Evolutionary conservation across 192 early-diverging fungal genomes (phyloP).

Genomic region (Pilaira anomala): DNA sequence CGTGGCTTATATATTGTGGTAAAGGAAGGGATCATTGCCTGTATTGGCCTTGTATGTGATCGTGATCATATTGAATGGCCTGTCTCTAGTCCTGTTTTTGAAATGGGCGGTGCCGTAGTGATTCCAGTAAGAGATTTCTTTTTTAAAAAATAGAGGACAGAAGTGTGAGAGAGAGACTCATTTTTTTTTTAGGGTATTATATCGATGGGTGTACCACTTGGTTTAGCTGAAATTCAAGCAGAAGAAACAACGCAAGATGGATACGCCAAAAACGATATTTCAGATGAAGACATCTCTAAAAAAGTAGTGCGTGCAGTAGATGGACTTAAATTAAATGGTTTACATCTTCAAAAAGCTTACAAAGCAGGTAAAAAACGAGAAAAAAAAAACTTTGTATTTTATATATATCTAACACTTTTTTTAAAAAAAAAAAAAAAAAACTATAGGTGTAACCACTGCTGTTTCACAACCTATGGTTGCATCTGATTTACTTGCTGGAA

Average conservation of each 20-base stretch:
- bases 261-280: constrained; percentile 23
- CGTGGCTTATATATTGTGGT: constrained; percentile 31
- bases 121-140: constrained; percentile 48
- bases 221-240: constrained; percentile 61
- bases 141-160: too few species aligned
- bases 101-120: constrained; percentile 56
- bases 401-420: too few species aligned
- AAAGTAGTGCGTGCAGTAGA: constrained; percentile 51
- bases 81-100: constrained; percentile 36
- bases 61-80: constrained; percentile 33
- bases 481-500: constrained; percentile 50
- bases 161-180: too few species aligned
- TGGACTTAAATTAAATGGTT: constrained; percentile 61
- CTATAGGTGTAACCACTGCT: constrained; percentile 47
- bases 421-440: background rate
- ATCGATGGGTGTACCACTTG: constrained; percentile 52
- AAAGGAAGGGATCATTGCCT: constrained; percentile 33
- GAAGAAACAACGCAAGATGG: constrained; percentile 64
- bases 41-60: constrained; percentile 36
- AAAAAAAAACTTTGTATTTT: background rate
- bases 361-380: constrained; percentile 40
- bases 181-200: constrained; percentile 44
- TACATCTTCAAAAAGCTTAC: constrained; percentile 54
- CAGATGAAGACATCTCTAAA: constrained; percentile 19
- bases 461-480: constrained; percentile 50